phyloP scores from a whole-genome alignment of 331 rosid genomes.

The Acacia pycnantha region DNA sequence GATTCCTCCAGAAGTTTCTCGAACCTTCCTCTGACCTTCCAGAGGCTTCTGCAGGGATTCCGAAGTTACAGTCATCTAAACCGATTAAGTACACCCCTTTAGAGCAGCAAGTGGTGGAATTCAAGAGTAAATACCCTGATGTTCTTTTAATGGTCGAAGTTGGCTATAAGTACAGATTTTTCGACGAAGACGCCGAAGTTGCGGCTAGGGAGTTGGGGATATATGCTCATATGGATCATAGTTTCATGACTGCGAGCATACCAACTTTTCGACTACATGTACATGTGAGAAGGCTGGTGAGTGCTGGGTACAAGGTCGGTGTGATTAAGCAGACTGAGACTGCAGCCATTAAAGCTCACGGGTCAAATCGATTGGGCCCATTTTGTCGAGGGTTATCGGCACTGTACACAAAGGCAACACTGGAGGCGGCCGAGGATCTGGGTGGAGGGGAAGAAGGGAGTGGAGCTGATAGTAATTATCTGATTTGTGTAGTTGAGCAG shows the following conservation, averaged over 20 bases:
- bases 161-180: slow-evolving; percentile 83
- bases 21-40: slow-evolving; percentile 47
- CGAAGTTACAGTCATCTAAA: slow-evolving; percentile 32
- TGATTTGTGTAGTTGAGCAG: slow-evolving; percentile 82
- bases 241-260: slow-evolving; percentile 79
- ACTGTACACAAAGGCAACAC: slow-evolving; percentile 81
- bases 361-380: slow-evolving; percentile 68
- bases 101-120: slow-evolving; percentile 71
- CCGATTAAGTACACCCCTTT: slow-evolving; percentile 61
- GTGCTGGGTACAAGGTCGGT: slow-evolving; percentile 87
- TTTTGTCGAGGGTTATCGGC: slow-evolving; percentile 83
- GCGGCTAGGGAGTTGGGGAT: slow-evolving; percentile 79
- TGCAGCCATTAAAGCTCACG: slow-evolving; percentile 87
- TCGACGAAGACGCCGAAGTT: slow-evolving; percentile 76
- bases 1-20: slow-evolving; percentile 70
- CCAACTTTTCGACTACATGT: slow-evolving; percentile 80
- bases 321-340: slow-evolving; percentile 96
- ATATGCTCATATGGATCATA: slow-evolving; percentile 79
- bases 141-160: slow-evolving; percentile 92
- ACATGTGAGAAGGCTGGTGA: slow-evolving; percentile 92
- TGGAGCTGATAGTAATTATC: slow-evolving; percentile 65
- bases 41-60: slow-evolving; percentile 25
- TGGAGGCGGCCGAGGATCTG: slow-evolving; percentile 77
- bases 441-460: slow-evolving; percentile 79
- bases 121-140: slow-evolving; percentile 67